Percentiles rank a stretch among this genome's conserved stretches.
Evolutionary conservation across 192 early-diverging fungal species (phyloP).

Genomic region (Chytriomyces confervae): DNA sequence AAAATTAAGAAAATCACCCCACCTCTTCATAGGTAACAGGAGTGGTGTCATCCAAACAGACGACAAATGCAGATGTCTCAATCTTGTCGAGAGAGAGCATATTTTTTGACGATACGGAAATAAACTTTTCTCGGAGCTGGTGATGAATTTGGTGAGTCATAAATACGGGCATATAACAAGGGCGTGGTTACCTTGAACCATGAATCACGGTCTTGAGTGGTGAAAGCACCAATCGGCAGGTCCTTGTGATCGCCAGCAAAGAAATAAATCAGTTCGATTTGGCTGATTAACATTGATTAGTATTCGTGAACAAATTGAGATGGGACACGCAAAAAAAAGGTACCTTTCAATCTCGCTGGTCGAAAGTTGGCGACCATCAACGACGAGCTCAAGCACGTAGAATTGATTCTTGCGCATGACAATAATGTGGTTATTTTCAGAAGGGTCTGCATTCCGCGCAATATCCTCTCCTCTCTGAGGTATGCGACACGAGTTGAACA

Average conservation of each 20-base stretch:
- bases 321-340: constrained; percentile 59
- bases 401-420: constrained; percentile 92
- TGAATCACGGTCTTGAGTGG: constrained; percentile 88
- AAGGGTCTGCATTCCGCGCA: constrained; percentile 71
- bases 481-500: constrained; percentile 96
- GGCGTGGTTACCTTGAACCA: constrained; percentile 73
- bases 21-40: constrained; percentile 86
- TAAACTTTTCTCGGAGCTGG: constrained; percentile 62
- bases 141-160: too few relatives aligned
- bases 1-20: too few relatives aligned
- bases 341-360: constrained; percentile 82
- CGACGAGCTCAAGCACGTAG: constrained; percentile 62
- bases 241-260: too few relatives aligned
- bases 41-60: constrained; percentile 86
- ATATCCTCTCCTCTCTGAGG: constrained; percentile 83
- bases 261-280: too few relatives aligned
- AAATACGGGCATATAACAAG: too few relatives aligned
- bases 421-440: constrained; percentile 76
- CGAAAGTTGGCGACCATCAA: constrained; percentile 70
- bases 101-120: constrained; percentile 63
- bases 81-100: constrained; percentile 75
- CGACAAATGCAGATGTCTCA: constrained; percentile 82
- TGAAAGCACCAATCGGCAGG: constrained; percentile 75
- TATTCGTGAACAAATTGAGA: constrained; percentile 61
- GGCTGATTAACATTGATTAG: constrained; percentile 58